A percentile compares a stretch with the other conserved stretches of the same genome.
phyloP scores from a whole-genome alignment of 768 basidiomycete genomes.

The Sarcodon sp. region DNA sequence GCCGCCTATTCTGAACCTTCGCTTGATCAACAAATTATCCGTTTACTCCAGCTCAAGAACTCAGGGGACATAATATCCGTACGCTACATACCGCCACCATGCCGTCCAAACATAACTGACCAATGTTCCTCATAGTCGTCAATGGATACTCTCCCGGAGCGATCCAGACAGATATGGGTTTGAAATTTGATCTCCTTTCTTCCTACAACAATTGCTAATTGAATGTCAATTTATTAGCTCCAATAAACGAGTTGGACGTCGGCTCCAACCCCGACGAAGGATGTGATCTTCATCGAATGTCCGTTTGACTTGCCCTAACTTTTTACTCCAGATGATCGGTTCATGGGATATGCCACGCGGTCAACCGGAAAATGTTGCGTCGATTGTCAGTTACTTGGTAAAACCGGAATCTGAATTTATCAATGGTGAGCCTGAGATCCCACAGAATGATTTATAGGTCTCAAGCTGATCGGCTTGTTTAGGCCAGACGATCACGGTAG shows the following conservation, averaged over 20 bases:
- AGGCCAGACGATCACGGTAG: background rate
- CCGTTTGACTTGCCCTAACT: background rate
- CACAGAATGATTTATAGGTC: background rate
- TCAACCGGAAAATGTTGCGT: slow-evolving; percentile 8
- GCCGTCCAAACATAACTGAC: too few species aligned
- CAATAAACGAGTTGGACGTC: background rate
- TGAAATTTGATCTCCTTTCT: slow-evolving; percentile 30
- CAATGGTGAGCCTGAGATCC: slow-evolving; percentile 6
- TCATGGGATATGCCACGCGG: slow-evolving; percentile 1
- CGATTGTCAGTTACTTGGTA: slow-evolving; percentile 10
- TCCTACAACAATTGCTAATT: background rate
- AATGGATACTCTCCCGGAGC: slow-evolving; percentile 15
- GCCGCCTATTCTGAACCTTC: background rate
- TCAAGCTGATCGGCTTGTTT: background rate
- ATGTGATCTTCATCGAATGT: background rate
- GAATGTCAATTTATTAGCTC: background rate
- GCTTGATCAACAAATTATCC: background rate
- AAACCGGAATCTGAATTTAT: slow-evolving; percentile 11
- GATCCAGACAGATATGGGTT: slow-evolving; percentile 10
- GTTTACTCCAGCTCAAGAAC: slow-evolving; percentile 10
- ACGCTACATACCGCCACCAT: too few species aligned
- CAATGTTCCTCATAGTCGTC: background rate
- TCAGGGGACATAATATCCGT: slow-evolving; percentile 11
- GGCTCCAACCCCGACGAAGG: background rate
- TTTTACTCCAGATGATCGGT: slow-evolving; percentile 5